Conservation (phyloP, 106 monocot species). For the Phalaenopsis equestris region DNA sequence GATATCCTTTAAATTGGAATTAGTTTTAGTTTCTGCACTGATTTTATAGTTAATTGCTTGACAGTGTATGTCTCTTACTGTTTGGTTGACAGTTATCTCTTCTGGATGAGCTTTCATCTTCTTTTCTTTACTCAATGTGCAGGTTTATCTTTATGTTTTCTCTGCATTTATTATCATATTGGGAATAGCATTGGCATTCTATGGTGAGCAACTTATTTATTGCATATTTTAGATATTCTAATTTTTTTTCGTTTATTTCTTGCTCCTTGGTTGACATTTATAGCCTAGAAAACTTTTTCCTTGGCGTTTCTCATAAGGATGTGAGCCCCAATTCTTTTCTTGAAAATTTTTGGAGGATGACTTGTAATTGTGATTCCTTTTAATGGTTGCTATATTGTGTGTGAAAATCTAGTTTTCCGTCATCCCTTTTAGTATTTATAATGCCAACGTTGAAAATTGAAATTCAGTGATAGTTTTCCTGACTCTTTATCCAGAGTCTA, state of each 20-base stretch:
- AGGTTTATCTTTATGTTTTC: slow-evolving; percentile 10
- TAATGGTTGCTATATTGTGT: background rate
- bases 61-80: background rate
- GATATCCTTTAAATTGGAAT: too few relatives aligned
- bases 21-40: background rate
- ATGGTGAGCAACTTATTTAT: slow-evolving; percentile 6
- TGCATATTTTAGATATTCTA: background rate
- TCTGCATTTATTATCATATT: slow-evolving; percentile 8
- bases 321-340: background rate
- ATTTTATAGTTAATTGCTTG: background rate
- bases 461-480: background rate
- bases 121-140: background rate
- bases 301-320: background rate
- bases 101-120: background rate
- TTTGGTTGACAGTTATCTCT: background rate
- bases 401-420: background rate
- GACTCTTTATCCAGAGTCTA: too few relatives aligned
- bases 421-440: background rate
- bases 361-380: background rate
- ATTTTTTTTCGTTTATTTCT: background rate
- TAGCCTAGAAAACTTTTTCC: background rate
- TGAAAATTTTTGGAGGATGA: background rate
- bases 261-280: background rate
- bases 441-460: background rate
- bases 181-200: slow-evolving; percentile 4